Base-by-base conservation (phyloP, 306 rosid species). In the Cyclanthera cordifolia region DNA sequence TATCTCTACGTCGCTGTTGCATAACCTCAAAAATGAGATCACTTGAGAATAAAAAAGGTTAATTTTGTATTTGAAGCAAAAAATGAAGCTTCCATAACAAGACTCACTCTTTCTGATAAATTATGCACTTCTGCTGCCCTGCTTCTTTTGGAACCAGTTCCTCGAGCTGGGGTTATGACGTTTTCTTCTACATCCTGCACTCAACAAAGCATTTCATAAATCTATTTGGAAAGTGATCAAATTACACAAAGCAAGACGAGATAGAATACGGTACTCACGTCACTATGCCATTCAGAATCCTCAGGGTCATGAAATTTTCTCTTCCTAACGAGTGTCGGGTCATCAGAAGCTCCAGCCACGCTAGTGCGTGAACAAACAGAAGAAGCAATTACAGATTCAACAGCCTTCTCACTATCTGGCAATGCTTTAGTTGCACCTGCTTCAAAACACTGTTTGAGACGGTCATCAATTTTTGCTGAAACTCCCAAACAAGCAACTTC, bases 111-210 rank as follows among this genome's bases (percentile, higher is more conserved):
- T 83, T 91, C 96, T 14, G 96, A 88, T 80, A 91, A 82, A 82
- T 88, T 91, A 75, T 91, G 97, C 73, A 85, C 94, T 85, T 86
- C 91, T 14, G 97, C 85, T 15, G 89, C 91, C 77, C 97, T 86
- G 76, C 80, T 80, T 86, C 91, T 82, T 81, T 88, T 91, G 58
- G 84, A 84, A 76, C 93, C 88, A 0, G 47, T 9, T 75, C 82
- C 78, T 73, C 85, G 86, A 72, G 77, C 72, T 37, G 57, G 63
- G 67, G 67, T 66, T 16, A 10, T 82, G 70, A 8, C 85, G 82
- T 66, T 86, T 77, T 86, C 97, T 52, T 86, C 97, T 56, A 67
- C 78, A 71, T 91, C 95, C 97, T 91, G 76, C 82, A 76, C 58
- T 72, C 57, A 56, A 71, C 66, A 45, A 49, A 30, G 65, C 69